These are phyloP conservation scores for Sporisorium scitamineum DNA, from an alignment of 1,284 basidiomycete genomes.

Conservation along the genomic window DNA sequence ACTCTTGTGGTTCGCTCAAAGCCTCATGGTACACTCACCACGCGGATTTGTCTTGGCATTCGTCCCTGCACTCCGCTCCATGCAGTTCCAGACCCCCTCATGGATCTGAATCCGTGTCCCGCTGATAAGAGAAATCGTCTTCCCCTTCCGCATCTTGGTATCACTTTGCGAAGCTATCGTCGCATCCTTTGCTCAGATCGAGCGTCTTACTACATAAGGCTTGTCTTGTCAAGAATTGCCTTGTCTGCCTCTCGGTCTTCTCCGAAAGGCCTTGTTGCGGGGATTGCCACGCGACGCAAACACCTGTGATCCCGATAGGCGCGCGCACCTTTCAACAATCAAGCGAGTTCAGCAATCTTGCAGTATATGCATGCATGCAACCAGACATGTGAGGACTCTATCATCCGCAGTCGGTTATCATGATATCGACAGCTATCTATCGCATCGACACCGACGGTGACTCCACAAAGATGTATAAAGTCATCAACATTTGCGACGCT, in stretches of 20 bases:
- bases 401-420: not conserved
- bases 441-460: too few relatives aligned
- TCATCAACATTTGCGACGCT: not conserved
- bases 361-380: not conserved
- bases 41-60: constrained; percentile 4
- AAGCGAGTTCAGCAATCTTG: not conserved
- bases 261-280: constrained; percentile 5
- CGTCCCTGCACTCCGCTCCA: not conserved
- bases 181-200: not conserved
- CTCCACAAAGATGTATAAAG: not conserved
- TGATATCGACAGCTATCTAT: constrained; percentile 4
- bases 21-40: not conserved
- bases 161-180: not conserved
- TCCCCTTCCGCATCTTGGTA: not conserved
- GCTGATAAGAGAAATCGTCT: not conserved
- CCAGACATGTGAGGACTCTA: not conserved
- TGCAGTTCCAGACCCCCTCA: constrained; percentile 1
- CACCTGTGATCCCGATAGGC: not conserved
- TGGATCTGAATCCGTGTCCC: not conserved
- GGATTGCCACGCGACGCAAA: constrained; percentile 6
- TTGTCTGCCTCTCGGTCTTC: constrained; percentile 7
- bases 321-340: not conserved
- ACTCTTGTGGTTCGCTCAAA: not conserved
- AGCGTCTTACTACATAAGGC: not conserved
- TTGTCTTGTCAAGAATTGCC: not conserved